Evolutionary conservation across 768 basidiomycete genomes (phyloP), one percentile per base, ranked within the genome.

Genomic region (Solioccasus polychromus): DNA sequence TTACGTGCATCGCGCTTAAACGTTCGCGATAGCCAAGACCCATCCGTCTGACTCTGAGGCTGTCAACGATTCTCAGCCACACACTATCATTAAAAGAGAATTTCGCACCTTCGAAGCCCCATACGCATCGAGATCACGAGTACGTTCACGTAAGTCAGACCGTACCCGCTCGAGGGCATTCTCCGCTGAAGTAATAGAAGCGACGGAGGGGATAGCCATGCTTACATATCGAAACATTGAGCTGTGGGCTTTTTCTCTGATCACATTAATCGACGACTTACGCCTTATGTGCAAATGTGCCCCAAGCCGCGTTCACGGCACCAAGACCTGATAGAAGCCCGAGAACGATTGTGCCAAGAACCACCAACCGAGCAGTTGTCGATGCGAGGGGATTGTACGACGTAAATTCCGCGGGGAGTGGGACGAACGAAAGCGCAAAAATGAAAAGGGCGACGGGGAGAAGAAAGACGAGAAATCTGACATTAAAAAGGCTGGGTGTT

Each of bases 301-400:
- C 67, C 85, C 86, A 87, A 0, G 80, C 76, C 36, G 77, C 82
- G 51, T 75, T 80, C 38, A 86, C 71, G 3, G 87, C 83, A 51
- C 88, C 88, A 50, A 88, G 85, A 0, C 90, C 90, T 1, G 89
- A 88, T 5, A 92, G 71, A 3, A 82, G 59, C 5, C 90, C 90
- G n/a, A 92, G 80, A 45, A 90, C 77, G 24, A 83, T 71, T 0
- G 84, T 90, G 3, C 90, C 90, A 18, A 92, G 65, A 17, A 90
- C 84, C 17, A 85, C 78, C 12, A 91, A 72, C 10, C 88, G 78
- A 3, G 84, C 70, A 2, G 83, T 68, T 1, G 76, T 70, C 1
- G 79, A 68, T 8, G 75, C 76, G 20, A 75, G 67, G 2, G 69
- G 58, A 42, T 76, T 72, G 34, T 70, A 59, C 6, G 66, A 58